Conservation (phyloP, 768 basidiomycete species). For the Lanmaoa rubissima region DNA sequence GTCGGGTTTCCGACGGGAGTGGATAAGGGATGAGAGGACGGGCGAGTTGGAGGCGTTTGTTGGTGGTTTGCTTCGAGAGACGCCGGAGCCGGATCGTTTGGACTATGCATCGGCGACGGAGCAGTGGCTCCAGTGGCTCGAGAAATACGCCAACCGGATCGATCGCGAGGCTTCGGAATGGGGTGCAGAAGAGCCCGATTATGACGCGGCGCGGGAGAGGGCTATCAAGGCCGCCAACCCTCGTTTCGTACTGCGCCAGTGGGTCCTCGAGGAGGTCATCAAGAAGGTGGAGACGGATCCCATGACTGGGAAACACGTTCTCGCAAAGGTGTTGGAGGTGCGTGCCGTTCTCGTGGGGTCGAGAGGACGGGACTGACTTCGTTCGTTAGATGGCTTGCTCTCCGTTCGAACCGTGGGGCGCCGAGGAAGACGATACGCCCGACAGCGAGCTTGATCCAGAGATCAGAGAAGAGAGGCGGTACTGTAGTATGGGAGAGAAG, state of each 20-base stretch:
- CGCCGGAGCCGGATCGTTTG: slow-evolving; percentile 45
- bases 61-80: slow-evolving; percentile 42
- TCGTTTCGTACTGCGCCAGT: slow-evolving; percentile 90
- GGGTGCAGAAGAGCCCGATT: slow-evolving; percentile 34
- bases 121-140: slow-evolving; percentile 65
- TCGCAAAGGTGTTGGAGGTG: slow-evolving; percentile 83
- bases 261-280: slow-evolving; percentile 95
- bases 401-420: slow-evolving; percentile 89
- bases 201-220: slow-evolving; percentile 45
- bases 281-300: slow-evolving; percentile 64
- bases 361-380: background rate
- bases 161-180: slow-evolving; percentile 49
- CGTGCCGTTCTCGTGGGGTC: slow-evolving; percentile 17
- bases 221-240: slow-evolving; percentile 72
- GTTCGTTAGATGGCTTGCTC: slow-evolving; percentile 74
- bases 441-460: slow-evolving; percentile 54
- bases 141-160: slow-evolving; percentile 57
- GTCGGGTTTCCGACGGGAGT: slow-evolving; percentile 53
- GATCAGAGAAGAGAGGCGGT: slow-evolving; percentile 65
- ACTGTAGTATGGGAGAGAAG: slow-evolving; percentile 75
- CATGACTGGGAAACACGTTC: slow-evolving; percentile 57
- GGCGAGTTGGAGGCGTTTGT: slow-evolving; percentile 41
- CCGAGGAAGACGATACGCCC: slow-evolving; percentile 49
- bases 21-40: slow-evolving; percentile 13
- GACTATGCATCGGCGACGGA: slow-evolving; percentile 44